Conservation (phyloP, 2,329 filamentous ascomycete species). For the Pyrenophora teres region DNA sequence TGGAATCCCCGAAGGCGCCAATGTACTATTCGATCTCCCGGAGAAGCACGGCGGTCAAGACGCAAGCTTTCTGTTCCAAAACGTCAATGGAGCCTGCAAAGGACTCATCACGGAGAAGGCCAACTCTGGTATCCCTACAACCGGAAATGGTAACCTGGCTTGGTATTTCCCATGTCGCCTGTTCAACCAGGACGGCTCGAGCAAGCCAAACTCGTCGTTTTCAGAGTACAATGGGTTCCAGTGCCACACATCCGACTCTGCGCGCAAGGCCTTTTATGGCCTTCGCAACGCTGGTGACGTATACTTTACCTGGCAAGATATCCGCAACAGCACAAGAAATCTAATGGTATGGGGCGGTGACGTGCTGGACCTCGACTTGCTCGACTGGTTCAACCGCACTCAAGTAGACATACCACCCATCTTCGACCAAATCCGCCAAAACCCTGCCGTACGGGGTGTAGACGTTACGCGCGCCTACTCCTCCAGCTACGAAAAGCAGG, state of each 20-base stretch:
- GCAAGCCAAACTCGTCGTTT: constrained; percentile 71
- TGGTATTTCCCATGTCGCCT: constrained; percentile 97
- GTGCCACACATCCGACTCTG: constrained; percentile 77
- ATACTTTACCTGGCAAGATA: constrained; percentile 94
- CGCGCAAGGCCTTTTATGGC: constrained; percentile 76
- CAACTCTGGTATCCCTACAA: constrained; percentile 78
- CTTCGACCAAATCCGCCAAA: constrained; percentile 80
- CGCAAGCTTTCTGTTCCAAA: constrained; percentile 96
- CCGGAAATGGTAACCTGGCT: constrained; percentile 70
- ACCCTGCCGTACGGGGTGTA: constrained; percentile 73
- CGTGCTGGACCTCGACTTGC: constrained; percentile 85
- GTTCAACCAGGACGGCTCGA: constrained; percentile 93
- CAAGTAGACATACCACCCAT: constrained; percentile 76
- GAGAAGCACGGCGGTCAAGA: constrained; percentile 85
- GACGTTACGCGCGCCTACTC: constrained; percentile 92
- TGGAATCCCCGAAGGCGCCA: constrained; percentile 74
- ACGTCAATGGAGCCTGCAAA: constrained; percentile 97
- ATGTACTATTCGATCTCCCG: constrained; percentile 85
- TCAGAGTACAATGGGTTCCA: constrained; percentile 82
- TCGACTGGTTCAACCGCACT: constrained; percentile 85
- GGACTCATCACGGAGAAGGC: constrained; percentile 75
- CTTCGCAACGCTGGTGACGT: constrained; percentile 78
- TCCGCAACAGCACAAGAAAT: constrained; percentile 86
- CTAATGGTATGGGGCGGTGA: constrained; percentile 92
- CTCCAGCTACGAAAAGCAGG: constrained; percentile 73